Evolutionary conservation across 2,329 filamentous ascomycete genomes (phyloP), one percentile per base, ranked within the genome.

Genomic region (Daldinia sp.): DNA sequence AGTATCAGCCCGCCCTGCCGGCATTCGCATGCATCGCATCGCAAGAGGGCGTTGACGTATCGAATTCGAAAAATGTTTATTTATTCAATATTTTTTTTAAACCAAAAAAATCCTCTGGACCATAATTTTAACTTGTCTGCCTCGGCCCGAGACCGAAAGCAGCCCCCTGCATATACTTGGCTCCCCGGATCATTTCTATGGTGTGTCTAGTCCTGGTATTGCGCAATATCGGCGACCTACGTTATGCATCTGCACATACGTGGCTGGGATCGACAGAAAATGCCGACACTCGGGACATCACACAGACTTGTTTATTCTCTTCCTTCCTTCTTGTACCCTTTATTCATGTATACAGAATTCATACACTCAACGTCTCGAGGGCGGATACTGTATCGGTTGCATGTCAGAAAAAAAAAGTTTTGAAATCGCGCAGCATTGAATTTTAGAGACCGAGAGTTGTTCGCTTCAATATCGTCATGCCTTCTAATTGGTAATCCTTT

Each of bases 211-310:
- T 44, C 59, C 60, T 71, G 70, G 66, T 73, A 65, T 48, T 58
- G 58, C 37, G 61, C 67, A 64, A 60, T 56, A 46, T 69, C 70
- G 74, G 73, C 71, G 67, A 69, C 72, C 73, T 62, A 73, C 74
- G 67, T 75, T 48, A 70, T 71, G 66, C 71, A 68, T 53, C 58
- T 68, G 67, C 71, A 73, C 70, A 67, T 71, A 74, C 63, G 28
- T 26, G 67, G 74, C 67, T 73, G 60, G 61, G 71, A 70, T 73
- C 67, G 67, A 59, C 69, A 58, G 68, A 67, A 60, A 59, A 60
- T 60, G 64, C 59, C 42, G 69, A 65, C 35, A 41, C 50, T 67
- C 74, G 72, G 73, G 68, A 72, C 66, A 65, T 64, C 68, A 72
- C 72, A 72, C 73, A 72, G 69, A 68, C 54, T 48, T 28, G 26